phyloP scores from a whole-genome alignment of 192 early-diverging fungal genomes.

The Podila verticillata region DNA sequence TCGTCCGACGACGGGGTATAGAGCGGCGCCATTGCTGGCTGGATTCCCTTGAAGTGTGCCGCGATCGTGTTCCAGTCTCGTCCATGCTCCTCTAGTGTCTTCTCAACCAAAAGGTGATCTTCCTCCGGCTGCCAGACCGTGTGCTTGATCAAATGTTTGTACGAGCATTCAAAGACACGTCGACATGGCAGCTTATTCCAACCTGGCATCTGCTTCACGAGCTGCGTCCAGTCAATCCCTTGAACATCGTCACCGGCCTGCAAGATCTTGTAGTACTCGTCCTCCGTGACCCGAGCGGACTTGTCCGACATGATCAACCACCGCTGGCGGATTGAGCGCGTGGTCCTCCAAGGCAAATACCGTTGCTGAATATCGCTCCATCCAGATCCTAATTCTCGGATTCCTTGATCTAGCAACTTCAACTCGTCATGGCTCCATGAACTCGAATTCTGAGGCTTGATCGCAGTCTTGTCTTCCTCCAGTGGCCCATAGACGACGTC shows the following conservation, averaged over 20 bases:
- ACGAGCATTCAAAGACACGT: conserved; percentile 29
- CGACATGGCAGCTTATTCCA: conserved; percentile 33
- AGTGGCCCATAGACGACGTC: conserved; percentile 19
- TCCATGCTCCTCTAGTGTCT: conserved; percentile 6
- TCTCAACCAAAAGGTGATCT: conserved; percentile 13
- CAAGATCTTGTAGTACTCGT: conserved; percentile 35
- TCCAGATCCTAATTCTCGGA: conserved; percentile 13
- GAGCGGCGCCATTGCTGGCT: conserved; percentile 25
- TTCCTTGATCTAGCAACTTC: conserved; percentile 35
- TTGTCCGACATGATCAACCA: conserved; percentile 34
- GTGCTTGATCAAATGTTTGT: conserved; percentile 19
- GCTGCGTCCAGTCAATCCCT: conserved; percentile 10
- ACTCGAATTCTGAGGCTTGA: conserved; percentile 3
- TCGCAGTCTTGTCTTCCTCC: background rate
- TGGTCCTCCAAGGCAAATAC: conserved; percentile 25
- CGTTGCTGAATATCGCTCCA: conserved; percentile 21
- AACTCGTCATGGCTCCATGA: conserved; percentile 33
- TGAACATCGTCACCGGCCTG: conserved; percentile 1
- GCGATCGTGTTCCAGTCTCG: conserved; percentile 35
- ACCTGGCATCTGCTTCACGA: conserved; percentile 18
- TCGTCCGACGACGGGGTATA: background rate
- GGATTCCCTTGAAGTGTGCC: conserved; percentile 22
- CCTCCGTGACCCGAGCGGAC: conserved; percentile 17
- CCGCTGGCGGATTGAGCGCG: conserved; percentile 25
- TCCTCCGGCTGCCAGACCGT: conserved; percentile 32